These are phyloP conservation scores for Leccinum imitatum DNA, from an alignment of 768 basidiomycete genomes.

Conservation along the genomic window DNA sequence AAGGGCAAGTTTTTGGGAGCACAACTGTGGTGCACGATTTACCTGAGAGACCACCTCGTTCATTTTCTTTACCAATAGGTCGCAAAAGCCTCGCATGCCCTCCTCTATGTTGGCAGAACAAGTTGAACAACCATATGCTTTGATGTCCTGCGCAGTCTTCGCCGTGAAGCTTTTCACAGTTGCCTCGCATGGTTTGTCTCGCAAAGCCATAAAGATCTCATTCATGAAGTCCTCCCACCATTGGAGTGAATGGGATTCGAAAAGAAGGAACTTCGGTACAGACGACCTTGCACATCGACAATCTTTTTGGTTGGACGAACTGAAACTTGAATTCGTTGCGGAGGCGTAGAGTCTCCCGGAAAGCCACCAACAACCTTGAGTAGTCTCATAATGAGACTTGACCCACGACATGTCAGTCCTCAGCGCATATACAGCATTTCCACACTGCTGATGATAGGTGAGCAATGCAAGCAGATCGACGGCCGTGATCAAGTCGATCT, in stretches of 20 bases:
- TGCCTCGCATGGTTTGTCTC: constrained; percentile 20
- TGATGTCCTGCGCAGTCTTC: constrained; percentile 1
- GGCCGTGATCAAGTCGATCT: background rate
- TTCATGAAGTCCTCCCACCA: constrained; percentile 28
- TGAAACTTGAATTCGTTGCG: too few species aligned
- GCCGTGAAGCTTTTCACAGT: constrained; percentile 3
- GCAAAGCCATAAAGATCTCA: constrained; percentile 5
- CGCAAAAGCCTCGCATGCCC: constrained; percentile 18
- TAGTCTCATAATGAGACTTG: background rate
- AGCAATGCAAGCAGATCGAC: background rate
- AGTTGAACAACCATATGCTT: background rate
- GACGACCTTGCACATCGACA: constrained; percentile 1
- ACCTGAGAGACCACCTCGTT: background rate
- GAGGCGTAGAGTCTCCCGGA: background rate
- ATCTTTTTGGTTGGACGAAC: too few species aligned
- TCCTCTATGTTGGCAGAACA: constrained; percentile 5
- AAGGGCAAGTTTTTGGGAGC: background rate
- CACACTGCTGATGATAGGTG: background rate
- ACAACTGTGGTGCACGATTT: background rate
- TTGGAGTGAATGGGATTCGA: background rate
- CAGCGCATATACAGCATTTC: background rate
- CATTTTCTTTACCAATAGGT: constrained; percentile 7
- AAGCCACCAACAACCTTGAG: background rate
- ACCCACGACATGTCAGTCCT: background rate
- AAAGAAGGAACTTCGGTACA: background rate